Percentiles rank a stretch among this genome's conserved stretches.
Evolutionary conservation across 306 rosid species (phyloP).

Genomic region (Vigna radiata): DNA sequence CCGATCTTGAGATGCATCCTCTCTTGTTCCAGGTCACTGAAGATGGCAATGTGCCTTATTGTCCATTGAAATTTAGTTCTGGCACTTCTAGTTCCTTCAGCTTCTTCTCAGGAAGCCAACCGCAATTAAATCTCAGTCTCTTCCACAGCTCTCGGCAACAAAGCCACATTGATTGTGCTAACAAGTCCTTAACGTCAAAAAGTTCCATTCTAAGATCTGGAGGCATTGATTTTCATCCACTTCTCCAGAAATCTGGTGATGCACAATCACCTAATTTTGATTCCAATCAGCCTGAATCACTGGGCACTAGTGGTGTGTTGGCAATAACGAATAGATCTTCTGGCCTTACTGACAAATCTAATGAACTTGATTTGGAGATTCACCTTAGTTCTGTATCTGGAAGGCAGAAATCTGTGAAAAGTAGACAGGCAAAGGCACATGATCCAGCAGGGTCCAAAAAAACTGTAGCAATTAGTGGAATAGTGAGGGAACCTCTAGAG

Average conservation of each 20-base stretch:
- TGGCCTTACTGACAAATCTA: constrained; percentile 53
- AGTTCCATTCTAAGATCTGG: constrained; percentile 55
- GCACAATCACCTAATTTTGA: constrained; percentile 49
- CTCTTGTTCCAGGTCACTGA: constrained; percentile 83
- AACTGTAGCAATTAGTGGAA: constrained; percentile 46
- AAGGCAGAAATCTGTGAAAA: constrained; percentile 54
- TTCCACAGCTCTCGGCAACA: constrained; percentile 72
- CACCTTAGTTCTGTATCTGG: constrained; percentile 69
- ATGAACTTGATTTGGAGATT: constrained; percentile 88
- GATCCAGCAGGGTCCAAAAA: constrained; percentile 46
- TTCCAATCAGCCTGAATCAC: constrained; percentile 50
- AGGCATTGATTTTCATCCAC: constrained; percentile 95
- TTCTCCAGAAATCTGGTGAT: constrained; percentile 77
- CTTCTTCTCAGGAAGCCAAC: constrained; percentile 75
- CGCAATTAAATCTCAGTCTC: constrained; percentile 77
- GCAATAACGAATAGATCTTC: constrained; percentile 45
- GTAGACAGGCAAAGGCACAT: constrained; percentile 47
- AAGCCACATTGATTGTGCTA: constrained; percentile 54
- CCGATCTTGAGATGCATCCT: constrained; percentile 94
- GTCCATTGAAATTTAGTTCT: constrained; percentile 63
- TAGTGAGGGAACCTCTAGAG: constrained; percentile 41
- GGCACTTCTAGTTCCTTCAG: constrained; percentile 63
- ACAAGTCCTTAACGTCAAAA: constrained; percentile 58
- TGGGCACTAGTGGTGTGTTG: constrained; percentile 42
- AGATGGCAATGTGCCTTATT: constrained; percentile 63